Base-by-base conservation (phyloP, 768 basidiomycete genomes). In the Lentinus tigrinus region DNA sequence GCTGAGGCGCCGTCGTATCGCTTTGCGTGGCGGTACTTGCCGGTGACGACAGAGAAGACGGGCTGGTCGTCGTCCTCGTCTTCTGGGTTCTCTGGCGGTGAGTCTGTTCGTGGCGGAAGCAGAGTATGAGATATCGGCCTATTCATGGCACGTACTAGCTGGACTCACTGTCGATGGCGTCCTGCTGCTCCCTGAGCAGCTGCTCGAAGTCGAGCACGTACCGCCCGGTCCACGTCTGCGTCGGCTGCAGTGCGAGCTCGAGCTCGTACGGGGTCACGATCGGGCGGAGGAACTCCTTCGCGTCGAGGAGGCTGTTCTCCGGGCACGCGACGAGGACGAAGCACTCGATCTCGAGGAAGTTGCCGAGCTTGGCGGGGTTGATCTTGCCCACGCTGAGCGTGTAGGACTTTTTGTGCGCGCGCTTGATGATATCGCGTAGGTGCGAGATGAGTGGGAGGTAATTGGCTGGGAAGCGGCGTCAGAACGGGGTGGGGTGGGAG, bases 211-310 rank as follows among this genome's bases (percentile, higher is more conserved):
- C 87, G 11, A 97, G 77, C 6, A 93, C 80, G 69, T 96, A 95
- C 62, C 76, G 75, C 6, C 85, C 90, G 3, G 82, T 88, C 93
- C 87, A 96, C 44, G 71, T 82, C 57, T 81, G 83, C 50, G 87
- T 83, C 1, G 79, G 77, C 56, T 84, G 82, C 11, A 98, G 77
- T 0, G 95, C 93, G 3, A 95, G 72, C 62, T 88, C 84, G 17
- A 97, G 78, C 69, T 99, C 97, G 70, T 85, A 96, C 0, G 97
- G 97, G 0, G 96, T 98, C 27, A 99, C 79, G 46, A 99, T 97
- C 0, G 96, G 95, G 23, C 85, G 77, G 28, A 89, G 77, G 69
- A 95, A 99, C 10, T 98, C 95, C 75, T 89, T 89, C 4, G 85
- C 79, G 21, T 91, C 89, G 36, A 89, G 77, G 24, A 98, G 69